Evolutionary conservation across 139 green algal species (phyloP).

Genomic region (Coelastrella sp.): DNA sequence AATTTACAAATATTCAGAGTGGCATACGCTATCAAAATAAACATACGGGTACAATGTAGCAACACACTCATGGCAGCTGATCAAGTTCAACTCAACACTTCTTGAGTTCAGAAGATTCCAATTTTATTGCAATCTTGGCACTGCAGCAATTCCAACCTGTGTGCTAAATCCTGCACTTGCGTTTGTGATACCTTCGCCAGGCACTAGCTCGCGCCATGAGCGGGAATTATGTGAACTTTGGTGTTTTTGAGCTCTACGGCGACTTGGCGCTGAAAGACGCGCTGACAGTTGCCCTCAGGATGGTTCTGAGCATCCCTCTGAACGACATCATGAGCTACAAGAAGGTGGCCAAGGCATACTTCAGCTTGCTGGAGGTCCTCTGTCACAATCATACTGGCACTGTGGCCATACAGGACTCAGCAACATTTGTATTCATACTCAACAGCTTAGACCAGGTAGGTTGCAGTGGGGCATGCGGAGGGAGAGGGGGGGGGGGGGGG

Average conservation of each 20-base stretch:
- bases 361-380: slow-evolving; percentile 91
- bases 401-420: slow-evolving; percentile 71
- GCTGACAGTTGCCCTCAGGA: slow-evolving; percentile 87
- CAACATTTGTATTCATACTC: slow-evolving; percentile 92
- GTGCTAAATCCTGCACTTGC: background rate
- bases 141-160: too few relatives aligned
- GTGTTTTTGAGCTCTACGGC: slow-evolving; percentile 98
- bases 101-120: too few relatives aligned
- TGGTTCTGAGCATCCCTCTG: slow-evolving; percentile 87
- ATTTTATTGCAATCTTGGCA: too few relatives aligned
- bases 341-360: slow-evolving; percentile 86
- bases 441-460: slow-evolving; percentile 81
- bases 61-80: too few relatives aligned
- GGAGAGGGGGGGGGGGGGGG: too few relatives aligned
- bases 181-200: background rate
- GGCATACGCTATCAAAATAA: too few relatives aligned
- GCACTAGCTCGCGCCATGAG: slow-evolving; percentile 83
- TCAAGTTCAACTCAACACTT: too few relatives aligned
- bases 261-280: slow-evolving; percentile 94
- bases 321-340: slow-evolving; percentile 83
- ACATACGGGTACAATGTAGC: too few relatives aligned
- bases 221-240: slow-evolving; percentile 99
- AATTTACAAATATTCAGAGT: too few relatives aligned
- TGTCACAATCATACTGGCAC: slow-evolving; percentile 80
- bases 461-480: slow-evolving; percentile 1